phyloP scores from a whole-genome alignment of 192 early-diverging fungal genomes.

The Umbelopsis vinacea region DNA sequence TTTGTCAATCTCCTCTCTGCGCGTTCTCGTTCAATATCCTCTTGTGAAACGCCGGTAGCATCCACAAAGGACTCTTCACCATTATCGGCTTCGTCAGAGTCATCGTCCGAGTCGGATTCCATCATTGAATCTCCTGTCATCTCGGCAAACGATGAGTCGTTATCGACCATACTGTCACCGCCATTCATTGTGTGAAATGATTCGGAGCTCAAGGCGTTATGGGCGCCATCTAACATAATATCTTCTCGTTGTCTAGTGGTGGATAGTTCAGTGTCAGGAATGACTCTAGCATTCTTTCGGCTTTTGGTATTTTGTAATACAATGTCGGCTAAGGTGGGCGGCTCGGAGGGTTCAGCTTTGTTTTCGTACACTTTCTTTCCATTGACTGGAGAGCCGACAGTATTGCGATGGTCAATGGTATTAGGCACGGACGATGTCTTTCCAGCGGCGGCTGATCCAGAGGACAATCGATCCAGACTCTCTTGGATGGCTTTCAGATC shows the following conservation, averaged over 20 bases:
- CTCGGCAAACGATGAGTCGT: neutral
- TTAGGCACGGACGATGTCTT: neutral
- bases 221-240: neutral
- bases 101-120: conserved; percentile 18
- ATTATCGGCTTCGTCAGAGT: conserved; percentile 30
- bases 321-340: neutral
- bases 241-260: neutral
- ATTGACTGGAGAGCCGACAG: neutral
- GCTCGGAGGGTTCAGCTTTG: neutral
- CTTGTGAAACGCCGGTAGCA: conserved; percentile 32
- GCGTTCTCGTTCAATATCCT: conserved; percentile 36
- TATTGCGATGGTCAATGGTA: neutral
- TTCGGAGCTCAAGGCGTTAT: neutral
- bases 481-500: conserved; percentile 8
- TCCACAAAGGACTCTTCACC: conserved; percentile 38
- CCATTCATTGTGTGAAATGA: neutral
- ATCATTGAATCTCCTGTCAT: neutral
- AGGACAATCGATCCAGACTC: neutral
- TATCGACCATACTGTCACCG: neutral
- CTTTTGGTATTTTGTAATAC: conserved; percentile 4
- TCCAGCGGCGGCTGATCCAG: neutral
- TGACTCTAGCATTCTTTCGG: conserved; percentile 3
- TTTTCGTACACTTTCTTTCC: neutral
- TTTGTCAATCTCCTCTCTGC: conserved; percentile 34
- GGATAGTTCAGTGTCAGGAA: neutral